Base-by-base conservation (phyloP, 208 protist genomes). In the Endotrypanum monterogeii region DNA sequence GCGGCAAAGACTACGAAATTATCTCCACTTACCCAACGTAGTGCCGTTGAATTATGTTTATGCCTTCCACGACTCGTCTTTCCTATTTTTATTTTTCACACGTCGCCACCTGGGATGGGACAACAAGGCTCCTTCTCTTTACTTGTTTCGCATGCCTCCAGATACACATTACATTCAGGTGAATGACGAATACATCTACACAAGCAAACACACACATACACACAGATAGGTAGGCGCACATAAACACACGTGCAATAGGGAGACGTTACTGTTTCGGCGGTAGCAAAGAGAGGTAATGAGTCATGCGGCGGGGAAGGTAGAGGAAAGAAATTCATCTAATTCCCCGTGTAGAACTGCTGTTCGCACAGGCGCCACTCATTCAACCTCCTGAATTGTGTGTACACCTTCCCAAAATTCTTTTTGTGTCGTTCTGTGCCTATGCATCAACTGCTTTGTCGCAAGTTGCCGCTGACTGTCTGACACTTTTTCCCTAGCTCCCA, bases 111-210 rank as follows among this genome's bases (percentile, higher is more conserved):
- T 23, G 41, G 44, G 12, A 11, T 5, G 44, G 44, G 44, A 30
- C 41, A 51, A 55, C 48, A 69, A 54, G 30, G 28, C 39, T 62
- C 9, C 28, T 46, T 74, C 30, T 74, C 23, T 74, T 18, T 58
- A 16, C 35, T 0, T 25, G n/a, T 50, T 28, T 54, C 11, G 1
- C 23, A 30, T 35, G 35, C 37, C 50, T 41, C 5, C 35, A n/a
- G 11, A 14, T 35, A 67, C 50, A 30, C 37, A 18, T 52, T 16
- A 52, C 62, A 28, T 68, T 23, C 48, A 30, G 39, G 20, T 25
- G 12, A 11, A 5, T 48, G 44, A 28, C 63, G 56, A 16, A 66
- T 35, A 35, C 54, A 28, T n/a, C n/a, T n/a, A n/a, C n/a, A n/a
- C n/a, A n/a, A n/a, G n/a, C n/a, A n/a, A n/a, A 41, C 58, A 30